Evolutionary conservation across 768 basidiomycete species (phyloP).

Genomic region (Boletus vinaceobasis): DNA sequence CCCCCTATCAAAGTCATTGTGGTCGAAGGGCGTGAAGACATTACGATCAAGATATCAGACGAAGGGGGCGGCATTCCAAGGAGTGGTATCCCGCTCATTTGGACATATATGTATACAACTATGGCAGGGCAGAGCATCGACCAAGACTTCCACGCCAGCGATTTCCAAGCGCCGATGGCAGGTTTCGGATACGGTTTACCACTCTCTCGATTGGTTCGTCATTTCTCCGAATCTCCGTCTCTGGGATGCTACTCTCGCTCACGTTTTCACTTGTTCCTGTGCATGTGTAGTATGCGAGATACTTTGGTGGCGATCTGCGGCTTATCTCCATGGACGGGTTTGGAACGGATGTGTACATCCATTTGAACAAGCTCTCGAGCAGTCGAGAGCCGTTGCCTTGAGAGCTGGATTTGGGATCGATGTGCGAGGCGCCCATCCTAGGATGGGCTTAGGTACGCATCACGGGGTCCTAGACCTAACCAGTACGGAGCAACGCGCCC

Average conservation of each 20-base stretch:
- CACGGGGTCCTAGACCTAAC: not conserved
- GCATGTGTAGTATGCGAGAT: slow-evolving; percentile 73
- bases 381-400: slow-evolving; percentile 26
- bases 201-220: slow-evolving; percentile 78
- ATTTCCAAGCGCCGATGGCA: slow-evolving; percentile 99
- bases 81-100: slow-evolving; percentile 88
- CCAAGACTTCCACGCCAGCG: slow-evolving; percentile 71
- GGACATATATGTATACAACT: slow-evolving; percentile 98
- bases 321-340: slow-evolving; percentile 99
- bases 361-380: slow-evolving; percentile 80
- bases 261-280: not conserved
- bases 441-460: not conserved
- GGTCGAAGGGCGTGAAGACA: slow-evolving; percentile 94
- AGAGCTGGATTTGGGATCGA: not conserved
- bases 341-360: slow-evolving; percentile 92
- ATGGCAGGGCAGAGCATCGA: slow-evolving; percentile 72
- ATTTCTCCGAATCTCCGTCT: slow-evolving; percentile 50
- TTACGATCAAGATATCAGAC: slow-evolving; percentile 98
- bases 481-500: not conserved
- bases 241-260: slow-evolving; percentile 45
- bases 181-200: slow-evolving; percentile 96
- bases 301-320: slow-evolving; percentile 90
- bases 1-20: slow-evolving; percentile 52
- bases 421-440: not conserved
- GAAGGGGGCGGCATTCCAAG: slow-evolving; percentile 90